Conservation (phyloP, 1,139 yeast species). For the Protomyces arabidopsidicola region DNA sequence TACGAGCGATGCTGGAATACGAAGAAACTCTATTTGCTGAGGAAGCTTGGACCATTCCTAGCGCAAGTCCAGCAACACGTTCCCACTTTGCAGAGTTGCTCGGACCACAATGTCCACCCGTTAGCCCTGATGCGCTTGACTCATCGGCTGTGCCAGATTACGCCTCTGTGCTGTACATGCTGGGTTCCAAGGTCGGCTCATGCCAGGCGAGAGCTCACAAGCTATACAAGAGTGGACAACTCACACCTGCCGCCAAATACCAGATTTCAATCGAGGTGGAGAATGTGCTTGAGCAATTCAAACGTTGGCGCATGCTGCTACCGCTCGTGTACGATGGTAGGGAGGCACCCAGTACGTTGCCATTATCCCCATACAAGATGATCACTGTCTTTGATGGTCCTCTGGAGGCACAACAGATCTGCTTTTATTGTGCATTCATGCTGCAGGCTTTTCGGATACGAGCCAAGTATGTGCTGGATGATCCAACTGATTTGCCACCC, state of each 20-base stretch:
- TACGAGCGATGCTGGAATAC: conserved; percentile 9
- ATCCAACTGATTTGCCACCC: neutral
- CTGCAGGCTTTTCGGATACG: conserved; percentile 2
- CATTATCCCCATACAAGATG: neutral
- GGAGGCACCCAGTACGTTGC: neutral
- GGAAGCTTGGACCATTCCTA: conserved; percentile 3
- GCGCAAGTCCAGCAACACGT: conserved; percentile 3
- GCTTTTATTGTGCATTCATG: conserved; percentile 13
- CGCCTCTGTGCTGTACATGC: conserved; percentile 18
- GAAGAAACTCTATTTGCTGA: conserved; percentile 19
- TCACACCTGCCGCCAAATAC: neutral
- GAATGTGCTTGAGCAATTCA: neutral
- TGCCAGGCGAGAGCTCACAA: neutral
- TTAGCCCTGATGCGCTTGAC: neutral
- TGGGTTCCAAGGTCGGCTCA: conserved; percentile 10
- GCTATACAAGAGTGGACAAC: neutral
- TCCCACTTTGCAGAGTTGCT: neutral
- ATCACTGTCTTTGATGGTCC: neutral
- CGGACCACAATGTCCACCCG: neutral
- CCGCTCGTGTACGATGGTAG: conserved; percentile 1
- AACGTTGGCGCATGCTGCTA: conserved; percentile 4
- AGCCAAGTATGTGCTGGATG: conserved; percentile 5
- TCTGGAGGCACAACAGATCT: neutral
- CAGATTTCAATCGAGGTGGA: neutral
- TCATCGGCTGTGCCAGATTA: neutral